Evolutionary conservation across 2,329 filamentous ascomycete species (phyloP), one percentile per base, ranked within the genome.

Genomic region (Pyrenochaeta sp.): DNA sequence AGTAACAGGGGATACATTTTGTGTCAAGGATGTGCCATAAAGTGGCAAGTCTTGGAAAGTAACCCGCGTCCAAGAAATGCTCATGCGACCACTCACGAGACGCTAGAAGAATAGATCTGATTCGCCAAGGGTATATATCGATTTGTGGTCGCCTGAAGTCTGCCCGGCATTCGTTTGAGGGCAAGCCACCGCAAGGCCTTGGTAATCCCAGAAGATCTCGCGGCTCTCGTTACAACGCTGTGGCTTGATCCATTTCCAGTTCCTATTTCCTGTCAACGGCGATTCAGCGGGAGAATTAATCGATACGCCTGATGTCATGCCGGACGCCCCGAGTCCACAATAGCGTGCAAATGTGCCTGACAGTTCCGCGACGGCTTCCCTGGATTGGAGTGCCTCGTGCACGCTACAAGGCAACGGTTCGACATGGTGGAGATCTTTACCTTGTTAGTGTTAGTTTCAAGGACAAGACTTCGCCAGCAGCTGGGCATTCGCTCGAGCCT

Each of bases 401-500:
- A 23, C 26, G 27, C 34, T 36, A 26, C 19, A 9, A 11, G 18
- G 34, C 14, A 15, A 18, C 34, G 23, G 23, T 20, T 36, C 22
- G 13, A 23, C 7, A 9, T 11, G 6, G 22, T 27, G 35, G 30
- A 29, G 39, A 51, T 47, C 47, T 35, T 46, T 43, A 13, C 39
- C 34, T 20, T 18, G 22, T 22, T 21, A 14, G 40, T 14, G 11
- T 8, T 31, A 40, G 31, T 28, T 9, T 39, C 29, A 23, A 34
- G 7, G 32, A 36, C 35, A 38, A 47, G 38, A 35, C 26, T 28
- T 38, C 26, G 31, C n/a, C 23, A 6, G 15, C 34, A 17, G 17
- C 37, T 39, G 29, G 30, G 35, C 36, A 20, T 39, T 31, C 29
- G 41, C 35, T 51, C 35, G 39, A 43, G 35, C 30, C 38, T 36